Conservation (phyloP, 768 basidiomycete genomes). For the Steccherinum ochraceum region DNA sequence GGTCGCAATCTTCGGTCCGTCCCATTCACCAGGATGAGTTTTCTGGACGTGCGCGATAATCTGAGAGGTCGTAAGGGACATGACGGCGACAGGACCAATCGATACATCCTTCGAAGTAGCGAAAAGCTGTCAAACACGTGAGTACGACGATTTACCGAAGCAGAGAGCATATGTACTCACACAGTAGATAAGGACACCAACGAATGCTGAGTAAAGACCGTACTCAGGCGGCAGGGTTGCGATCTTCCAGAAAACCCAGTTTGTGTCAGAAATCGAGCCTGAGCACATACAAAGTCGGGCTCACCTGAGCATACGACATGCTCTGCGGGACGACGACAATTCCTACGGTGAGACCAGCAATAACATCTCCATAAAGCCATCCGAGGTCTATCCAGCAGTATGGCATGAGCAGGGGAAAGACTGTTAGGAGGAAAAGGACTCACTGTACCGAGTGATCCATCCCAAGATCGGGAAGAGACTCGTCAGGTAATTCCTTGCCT, state of each 20-base stretch:
- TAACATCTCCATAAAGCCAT: conserved; percentile 82
- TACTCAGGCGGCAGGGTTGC: conserved; percentile 84
- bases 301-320: conserved; percentile 81
- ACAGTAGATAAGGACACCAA: conserved; percentile 81
- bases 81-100: conserved; percentile 99
- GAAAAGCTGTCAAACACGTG: conserved; percentile 74
- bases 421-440: conserved; percentile 18
- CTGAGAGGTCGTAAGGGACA: conserved; percentile 84
- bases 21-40: conserved; percentile 50
- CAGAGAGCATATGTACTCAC: conserved; percentile 32
- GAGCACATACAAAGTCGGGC: not conserved
- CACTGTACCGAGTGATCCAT: conserved; percentile 88
- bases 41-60: conserved; percentile 65
- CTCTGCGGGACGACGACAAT: conserved; percentile 93
- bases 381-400: conserved; percentile 43
- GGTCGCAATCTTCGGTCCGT: conserved; percentile 72
- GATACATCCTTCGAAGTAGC: conserved; percentile 98
- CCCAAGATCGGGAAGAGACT: conserved; percentile 78
- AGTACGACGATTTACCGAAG: not conserved
- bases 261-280: not conserved
- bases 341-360: conserved; percentile 91
- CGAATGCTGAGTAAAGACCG: conserved; percentile 91
- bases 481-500: conserved; percentile 60
- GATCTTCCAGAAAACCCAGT: conserved; percentile 37
- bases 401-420: not conserved